Evolutionary conservation across 208 protist species (phyloP), one percentile per base, ranked within the genome.

Genomic region (Wallacemonas sp.): DNA sequence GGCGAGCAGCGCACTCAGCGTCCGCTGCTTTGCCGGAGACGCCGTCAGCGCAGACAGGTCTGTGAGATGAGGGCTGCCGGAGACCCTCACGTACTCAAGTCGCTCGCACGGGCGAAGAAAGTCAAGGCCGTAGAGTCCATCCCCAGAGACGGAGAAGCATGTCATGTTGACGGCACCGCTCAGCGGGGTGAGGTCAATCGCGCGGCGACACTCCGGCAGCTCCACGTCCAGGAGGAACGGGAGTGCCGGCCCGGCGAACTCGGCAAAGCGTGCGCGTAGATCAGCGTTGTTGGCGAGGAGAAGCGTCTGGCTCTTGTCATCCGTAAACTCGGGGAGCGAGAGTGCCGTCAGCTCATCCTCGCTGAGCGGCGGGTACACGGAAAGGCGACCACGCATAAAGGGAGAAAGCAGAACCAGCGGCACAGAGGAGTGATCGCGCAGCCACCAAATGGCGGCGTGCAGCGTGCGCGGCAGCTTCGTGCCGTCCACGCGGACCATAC

Each of bases 281-380:
- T 57, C 50, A 32, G 50, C 50, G 50, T 57, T 57, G 50, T 57
- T 26, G 10, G 50, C 30, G 50, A 57, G 50, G 9, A 57, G 26
- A 32, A 38, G 32, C 0, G 6, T 15, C 30, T 57, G 50, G 32
- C 19, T 57, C 32, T 22, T 17, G 22, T 57, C 50, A 19, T 57
- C 50, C 4, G 32, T 15, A 32, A 57, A 57, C 50, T 57, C 30
- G 26, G 50, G 50, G 30, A 57, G 1, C 15, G 36, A 41, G 5
- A 57, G 50, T 2, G 32, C 9, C n/a, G 12, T 19, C 1, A 33
- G 12, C 50, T 34, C 4, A 6, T 33, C 17, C 15, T 34, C 50
- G 13, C 9, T 15, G 9, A 57, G 32, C 3, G 24, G 32, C 13
- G 50, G 50, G 32, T 57, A 57, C 30, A 57, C 50, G 4, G 50